Evolutionary conservation across 139 green algal species (phyloP), one percentile per base, ranked within the genome.

Genomic region (Micractinium sp.): DNA sequence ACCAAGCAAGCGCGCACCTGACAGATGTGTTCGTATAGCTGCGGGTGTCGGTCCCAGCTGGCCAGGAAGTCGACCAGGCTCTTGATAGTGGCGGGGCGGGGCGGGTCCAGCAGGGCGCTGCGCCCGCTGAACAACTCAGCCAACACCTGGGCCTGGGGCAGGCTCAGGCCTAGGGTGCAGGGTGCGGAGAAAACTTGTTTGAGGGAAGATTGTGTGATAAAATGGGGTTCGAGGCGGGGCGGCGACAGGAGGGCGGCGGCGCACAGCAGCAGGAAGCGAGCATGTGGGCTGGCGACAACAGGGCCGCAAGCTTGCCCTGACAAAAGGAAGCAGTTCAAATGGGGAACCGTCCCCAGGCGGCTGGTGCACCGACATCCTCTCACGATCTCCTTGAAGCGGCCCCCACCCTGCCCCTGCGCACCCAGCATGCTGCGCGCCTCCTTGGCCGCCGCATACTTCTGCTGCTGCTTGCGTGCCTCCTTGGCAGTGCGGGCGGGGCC

Each of bases 11-110:
- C 71, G 76, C 84, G 82, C 63, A 94, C 94, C 82, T 61, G 71
- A 56, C 92, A 91, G 76, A 97, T 83, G 36, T 93, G 82, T 1
- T 56, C 73, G 90, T 93, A 97, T 33, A 95, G 53, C 60, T 85
- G 63, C 22, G 82, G 82, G 77, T 87, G 35, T 79, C 76, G 35
- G 56, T 90, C 87, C 85, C 92, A 94, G 38, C 29, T 60, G 41
- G 90, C 89, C 76, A 94, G 92, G 85, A 96, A 93, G 71, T 86
- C 88, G 79, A 92, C 89, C 74, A 96, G 92, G 63, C 86, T 82
- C 53, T 71, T 80, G 73, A 96, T 94, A 86, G 76, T 93, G 84
- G 87, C 91, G 16, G 92, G 89, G 81, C 77, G 53, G 16, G 78
- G 89, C 56, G 90, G 89, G n/a, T 84, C 82, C 56, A 96, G 80